Conservation (phyloP, 495 filamentous ascomycete genomes). For the Lichina pygmaea region DNA sequence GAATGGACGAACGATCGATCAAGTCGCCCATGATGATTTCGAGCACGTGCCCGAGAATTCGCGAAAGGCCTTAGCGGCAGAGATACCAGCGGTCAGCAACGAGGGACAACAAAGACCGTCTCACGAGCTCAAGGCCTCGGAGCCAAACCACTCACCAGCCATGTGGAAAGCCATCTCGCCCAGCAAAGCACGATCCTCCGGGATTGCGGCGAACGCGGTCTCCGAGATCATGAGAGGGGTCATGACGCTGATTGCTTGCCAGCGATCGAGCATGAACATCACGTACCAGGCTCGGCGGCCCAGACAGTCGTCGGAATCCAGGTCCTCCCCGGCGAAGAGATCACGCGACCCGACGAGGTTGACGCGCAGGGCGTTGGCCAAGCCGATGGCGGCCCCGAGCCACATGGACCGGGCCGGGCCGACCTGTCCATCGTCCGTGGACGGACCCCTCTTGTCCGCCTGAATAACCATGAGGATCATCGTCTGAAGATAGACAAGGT, state of each 20-base stretch:
- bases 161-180: constrained; percentile 36
- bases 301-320: constrained; percentile 42
- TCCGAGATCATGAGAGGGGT: constrained; percentile 30
- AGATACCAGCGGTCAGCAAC: neutral
- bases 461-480: constrained; percentile 33
- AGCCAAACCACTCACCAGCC: constrained; percentile 28
- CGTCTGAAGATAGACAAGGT: constrained; percentile 35
- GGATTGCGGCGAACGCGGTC: constrained; percentile 28
- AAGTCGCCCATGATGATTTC: constrained; percentile 17
- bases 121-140: no score
- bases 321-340: constrained; percentile 17
- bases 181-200: constrained; percentile 35
- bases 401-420: constrained; percentile 15
- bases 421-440: constrained; percentile 9
- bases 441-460: constrained; percentile 25
- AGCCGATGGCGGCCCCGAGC: constrained; percentile 27
- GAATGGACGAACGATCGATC: constrained; percentile 8
- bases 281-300: constrained; percentile 49
- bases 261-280: constrained; percentile 45
- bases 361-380: constrained; percentile 26
- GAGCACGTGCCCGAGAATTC: constrained; percentile 17
- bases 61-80: constrained; percentile 10
- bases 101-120: neutral
- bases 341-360: constrained; percentile 6
- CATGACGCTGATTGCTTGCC: constrained; percentile 42